Evolutionary conservation across 2,329 filamentous ascomycete genomes (phyloP), one percentile per base, ranked within the genome.

Genomic region (Ceratocystis colombiana): DNA sequence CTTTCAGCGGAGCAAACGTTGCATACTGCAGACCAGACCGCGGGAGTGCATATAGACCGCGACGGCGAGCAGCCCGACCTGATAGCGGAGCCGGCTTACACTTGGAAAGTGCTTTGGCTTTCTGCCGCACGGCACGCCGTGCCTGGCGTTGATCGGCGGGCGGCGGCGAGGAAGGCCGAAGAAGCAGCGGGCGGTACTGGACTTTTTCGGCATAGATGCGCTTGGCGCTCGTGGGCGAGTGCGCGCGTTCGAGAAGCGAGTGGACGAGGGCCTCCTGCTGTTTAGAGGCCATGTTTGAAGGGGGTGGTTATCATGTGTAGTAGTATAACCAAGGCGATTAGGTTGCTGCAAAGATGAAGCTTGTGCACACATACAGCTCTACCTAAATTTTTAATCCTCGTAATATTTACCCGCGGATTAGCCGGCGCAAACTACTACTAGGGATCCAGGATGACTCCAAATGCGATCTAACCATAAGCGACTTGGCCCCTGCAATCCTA

Each of bases 141-240:
- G 77, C 77, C n/a, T 81, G 78, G 68, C 87, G 84, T 22, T 82
- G 81, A 71, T 84, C 82, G 63, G 78, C 76, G 72, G 81, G 70
- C 0, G 80, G 79, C 1, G 90, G 88, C 0, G 88, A 90, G 25
- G 86, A 88, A 5, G 90, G 86, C 53, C 88, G 85, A 2, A 96
- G 84, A 72, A 88, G 84, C 66, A 96, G 84, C 0, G 90, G 87
- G 61, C 90, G 90, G 73, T 90, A 86, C 71, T 90, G 85, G 74
- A 96, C 84, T 75, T 91, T 91, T 70, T 96, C 89, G 69, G 82
- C 80, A 79, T 88, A 93, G 75, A 96, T 89, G 65, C 85, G 82
- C 44, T 79, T 78, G 65, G 86, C 84, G 67, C 83, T 86, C 70
- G 88, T 82, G 30, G 90, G 87, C 1, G 89, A 87, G 76, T 96